A percentile compares a stretch with the other conserved stretches of the same genome.
Evolutionary conservation across 2,329 filamentous ascomycete genomes (phyloP).

Genomic region (Stenocarpella maydis): DNA sequence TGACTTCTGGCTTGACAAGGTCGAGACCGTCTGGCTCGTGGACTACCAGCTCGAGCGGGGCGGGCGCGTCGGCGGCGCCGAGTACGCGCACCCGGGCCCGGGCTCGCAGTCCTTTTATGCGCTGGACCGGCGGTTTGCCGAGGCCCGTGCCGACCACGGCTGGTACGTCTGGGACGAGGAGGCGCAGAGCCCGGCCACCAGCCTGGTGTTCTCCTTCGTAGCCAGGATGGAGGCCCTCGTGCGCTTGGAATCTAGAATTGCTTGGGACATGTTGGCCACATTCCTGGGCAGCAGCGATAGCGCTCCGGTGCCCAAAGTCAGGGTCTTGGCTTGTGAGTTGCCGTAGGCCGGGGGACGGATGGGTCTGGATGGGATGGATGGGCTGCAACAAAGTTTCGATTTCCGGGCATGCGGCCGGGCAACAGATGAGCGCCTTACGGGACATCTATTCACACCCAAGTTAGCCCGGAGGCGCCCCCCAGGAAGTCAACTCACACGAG

Average conservation of each 20-base stretch:
- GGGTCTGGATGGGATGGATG: background rate
- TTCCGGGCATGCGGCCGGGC: background rate
- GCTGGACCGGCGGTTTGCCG: background rate
- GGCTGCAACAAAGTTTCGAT: background rate
- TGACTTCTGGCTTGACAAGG: background rate
- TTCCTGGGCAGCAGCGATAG: too few relatives aligned
- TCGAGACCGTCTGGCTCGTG: background rate
- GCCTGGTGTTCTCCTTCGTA: too few relatives aligned
- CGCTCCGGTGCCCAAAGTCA: too few relatives aligned
- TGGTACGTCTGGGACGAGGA: background rate
- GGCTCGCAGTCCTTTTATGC: background rate
- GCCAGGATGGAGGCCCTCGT: too few relatives aligned
- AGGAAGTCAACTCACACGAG: background rate
- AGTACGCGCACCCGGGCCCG: too few relatives aligned
- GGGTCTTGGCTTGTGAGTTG: background rate
- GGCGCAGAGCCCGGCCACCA: background rate
- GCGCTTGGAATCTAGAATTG: too few relatives aligned
- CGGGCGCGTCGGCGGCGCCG: too few relatives aligned
- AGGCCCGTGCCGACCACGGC: background rate
- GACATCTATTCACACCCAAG: background rate
- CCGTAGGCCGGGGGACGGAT: background rate
- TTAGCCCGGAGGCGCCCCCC: background rate
- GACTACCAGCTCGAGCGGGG: background rate
- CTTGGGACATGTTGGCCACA: too few relatives aligned
- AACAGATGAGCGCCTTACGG: background rate